phyloP scores from a whole-genome alignment of 2,329 filamentous ascomycete species.

The Xylariaceae sp. region DNA sequence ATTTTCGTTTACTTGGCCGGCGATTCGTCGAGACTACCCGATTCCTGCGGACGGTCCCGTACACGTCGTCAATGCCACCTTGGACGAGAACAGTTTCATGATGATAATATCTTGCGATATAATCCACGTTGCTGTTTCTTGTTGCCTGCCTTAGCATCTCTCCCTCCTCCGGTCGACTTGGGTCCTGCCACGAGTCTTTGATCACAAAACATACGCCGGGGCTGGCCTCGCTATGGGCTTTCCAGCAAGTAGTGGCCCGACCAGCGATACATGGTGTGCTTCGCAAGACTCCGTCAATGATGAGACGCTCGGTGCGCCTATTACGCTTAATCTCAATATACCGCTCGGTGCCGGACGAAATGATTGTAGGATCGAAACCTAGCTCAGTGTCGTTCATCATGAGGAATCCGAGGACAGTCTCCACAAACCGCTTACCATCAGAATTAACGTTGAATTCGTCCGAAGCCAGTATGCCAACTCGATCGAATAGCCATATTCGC shows the following conservation, averaged over 20 bases:
- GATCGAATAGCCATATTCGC: slow-evolving; percentile 43
- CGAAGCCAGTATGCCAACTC: slow-evolving; percentile 41
- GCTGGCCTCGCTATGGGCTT: slow-evolving; percentile 36
- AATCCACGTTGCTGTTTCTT: slow-evolving; percentile 30
- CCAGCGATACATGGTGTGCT: slow-evolving; percentile 33
- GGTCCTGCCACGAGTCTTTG: slow-evolving; percentile 43
- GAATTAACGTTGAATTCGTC: slow-evolving; percentile 43
- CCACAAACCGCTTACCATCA: slow-evolving; percentile 36
- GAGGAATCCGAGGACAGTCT: slow-evolving; percentile 38
- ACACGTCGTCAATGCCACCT: slow-evolving; percentile 33
- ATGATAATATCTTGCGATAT: slow-evolving; percentile 40
- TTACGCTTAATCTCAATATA: slow-evolving; percentile 39
- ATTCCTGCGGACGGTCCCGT: slow-evolving; percentile 29
- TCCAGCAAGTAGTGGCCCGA: slow-evolving; percentile 40
- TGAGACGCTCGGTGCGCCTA: slow-evolving; percentile 34
- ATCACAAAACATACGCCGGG: slow-evolving; percentile 36
- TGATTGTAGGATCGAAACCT: slow-evolving; percentile 42
- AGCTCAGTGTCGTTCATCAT: slow-evolving; percentile 38
- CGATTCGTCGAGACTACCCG: slow-evolving; percentile 31
- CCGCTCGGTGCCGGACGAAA: slow-evolving; percentile 27
- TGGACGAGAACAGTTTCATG: slow-evolving; percentile 37
- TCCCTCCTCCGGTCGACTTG: slow-evolving; percentile 39
- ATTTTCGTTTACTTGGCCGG: not conserved
- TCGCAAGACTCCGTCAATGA: slow-evolving; percentile 36
- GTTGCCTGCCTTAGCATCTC: slow-evolving; percentile 36